Conservation (phyloP, 2,329 filamentous ascomycete species). For the Chaetomium olivaceum region DNA sequence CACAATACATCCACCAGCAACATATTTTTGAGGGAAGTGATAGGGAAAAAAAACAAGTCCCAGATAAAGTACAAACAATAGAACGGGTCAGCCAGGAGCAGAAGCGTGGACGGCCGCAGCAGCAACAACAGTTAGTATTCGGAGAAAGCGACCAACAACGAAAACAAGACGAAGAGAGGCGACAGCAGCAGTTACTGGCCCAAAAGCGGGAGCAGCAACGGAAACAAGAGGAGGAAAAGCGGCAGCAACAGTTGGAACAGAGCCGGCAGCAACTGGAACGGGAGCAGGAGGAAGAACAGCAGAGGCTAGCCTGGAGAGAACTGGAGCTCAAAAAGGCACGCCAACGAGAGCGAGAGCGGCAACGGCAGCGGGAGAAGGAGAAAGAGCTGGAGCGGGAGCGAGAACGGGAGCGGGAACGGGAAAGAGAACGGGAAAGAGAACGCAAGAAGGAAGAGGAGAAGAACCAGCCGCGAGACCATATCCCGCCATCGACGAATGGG, state of each 20-base stretch:
- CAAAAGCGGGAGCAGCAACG: neutral
- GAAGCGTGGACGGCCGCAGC: neutral
- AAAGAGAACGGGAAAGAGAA: neutral
- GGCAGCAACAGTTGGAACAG: neutral
- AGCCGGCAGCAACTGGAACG: neutral
- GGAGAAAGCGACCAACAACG: neutral
- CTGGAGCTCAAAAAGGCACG: neutral
- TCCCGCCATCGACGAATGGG: neutral
- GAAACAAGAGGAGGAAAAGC: neutral
- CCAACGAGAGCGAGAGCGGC: neutral
- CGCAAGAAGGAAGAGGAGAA: neutral
- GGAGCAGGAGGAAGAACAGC: neutral
- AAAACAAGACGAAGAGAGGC: neutral
- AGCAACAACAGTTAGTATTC: neutral
- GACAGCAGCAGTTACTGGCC: neutral
- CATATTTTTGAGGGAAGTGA: slow-evolving; percentile 27
- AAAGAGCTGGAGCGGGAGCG: neutral
- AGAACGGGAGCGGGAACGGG: neutral
- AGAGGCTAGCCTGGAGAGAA: neutral
- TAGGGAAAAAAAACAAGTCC: neutral
- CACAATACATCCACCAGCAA: slow-evolving; percentile 35
- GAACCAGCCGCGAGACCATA: neutral
- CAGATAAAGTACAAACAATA: slow-evolving; percentile 19
- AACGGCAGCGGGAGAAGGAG: neutral
- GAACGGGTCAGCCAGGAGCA: slow-evolving; percentile 2